A percentile compares a stretch with the other conserved stretches of the same genome.
phyloP scores from a whole-genome alignment of 768 basidiomycete genomes.

The Hemileccinum impolitum region DNA sequence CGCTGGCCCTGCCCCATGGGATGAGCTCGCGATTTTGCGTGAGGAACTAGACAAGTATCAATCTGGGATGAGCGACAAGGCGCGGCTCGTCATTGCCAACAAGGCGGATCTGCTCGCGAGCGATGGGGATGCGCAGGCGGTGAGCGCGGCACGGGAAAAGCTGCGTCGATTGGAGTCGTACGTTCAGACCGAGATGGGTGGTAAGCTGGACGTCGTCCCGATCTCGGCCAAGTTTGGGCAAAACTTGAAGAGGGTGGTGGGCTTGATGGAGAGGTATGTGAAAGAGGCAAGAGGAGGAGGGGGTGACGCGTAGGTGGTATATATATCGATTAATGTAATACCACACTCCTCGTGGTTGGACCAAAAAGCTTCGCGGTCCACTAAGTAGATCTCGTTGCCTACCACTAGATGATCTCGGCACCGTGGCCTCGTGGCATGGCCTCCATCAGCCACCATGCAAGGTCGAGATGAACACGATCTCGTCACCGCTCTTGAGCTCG shows the following conservation, averaged over 20 bases:
- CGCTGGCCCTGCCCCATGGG: conserved; percentile 67
- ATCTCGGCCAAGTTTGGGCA: conserved; percentile 83
- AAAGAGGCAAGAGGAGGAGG: conserved; percentile 37
- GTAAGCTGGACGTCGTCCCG: conserved; percentile 66
- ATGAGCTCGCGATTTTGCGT: conserved; percentile 66
- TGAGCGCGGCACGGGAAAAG: conserved; percentile 55
- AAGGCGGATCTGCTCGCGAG: conserved; percentile 83
- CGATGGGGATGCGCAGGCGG: conserved; percentile 43
- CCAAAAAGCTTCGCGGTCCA: too few relatives aligned
- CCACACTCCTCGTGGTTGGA: too few relatives aligned
- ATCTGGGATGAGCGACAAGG: conserved; percentile 71
- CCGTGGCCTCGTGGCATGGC: too few relatives aligned
- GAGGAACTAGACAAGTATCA: conserved; percentile 86
- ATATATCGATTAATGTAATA: conserved; percentile 4
- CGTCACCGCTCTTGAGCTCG: conserved; percentile 70
- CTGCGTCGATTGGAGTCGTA: conserved; percentile 53
- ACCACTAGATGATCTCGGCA: too few relatives aligned
- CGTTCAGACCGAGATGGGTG: conserved; percentile 45
- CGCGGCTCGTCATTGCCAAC: conserved; percentile 85
- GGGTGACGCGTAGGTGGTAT: background rate
- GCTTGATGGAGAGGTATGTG: conserved; percentile 66
- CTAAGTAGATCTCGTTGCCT: too few relatives aligned
- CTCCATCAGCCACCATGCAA: conserved; percentile 58
- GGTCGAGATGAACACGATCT: conserved; percentile 95
- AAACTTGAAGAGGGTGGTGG: conserved; percentile 71